Evolutionary conservation across 306 rosid species (phyloP), one percentile per base, ranked within the genome.

Genomic region (Prosopis cineraria): DNA sequence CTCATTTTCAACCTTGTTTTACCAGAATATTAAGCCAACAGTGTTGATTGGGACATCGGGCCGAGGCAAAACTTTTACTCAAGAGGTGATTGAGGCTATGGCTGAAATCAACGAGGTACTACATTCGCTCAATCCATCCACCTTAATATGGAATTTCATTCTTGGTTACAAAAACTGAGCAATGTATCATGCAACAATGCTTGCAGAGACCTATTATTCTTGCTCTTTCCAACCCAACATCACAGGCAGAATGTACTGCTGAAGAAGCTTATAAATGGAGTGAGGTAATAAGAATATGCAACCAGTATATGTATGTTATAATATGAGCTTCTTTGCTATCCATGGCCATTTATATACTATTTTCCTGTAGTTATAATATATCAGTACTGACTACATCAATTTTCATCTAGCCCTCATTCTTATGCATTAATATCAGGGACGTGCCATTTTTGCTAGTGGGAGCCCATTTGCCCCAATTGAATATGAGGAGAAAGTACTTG

Each of bases 31-130:
- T 82, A 95, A 89, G 82, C 98, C 98, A 19, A 95, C 97, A 0
- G 97, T 92, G 84, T 82, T 95, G 81, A 89, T 95, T 33, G 98
- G 98, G 83, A 95, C 98, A 25, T 95, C 98, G 1, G 98, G 98
- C 22, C 92, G 84, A 48, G 98, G 98, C 70, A 88, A 82, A 66
- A 84, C 94, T 70, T 95, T 95, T 69, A 95, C 97, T 22, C 84
- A 85, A 85, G 93, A 92, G 37, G 98, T 95, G 75, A 74, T 95
- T 70, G 98, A 92, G 88, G 89, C 97, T 5, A 89, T 95, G 98
- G 71, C 98, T 3, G 45, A 91, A 47, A 80, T 82, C 59, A 95
- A 96, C 40, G 81, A 96, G 98, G 99, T 96, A 85, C 68, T 19
- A 55, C 45, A 1, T n/a, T 73, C 68, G 41, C 45, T 74, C 30